phyloP scores from a whole-genome alignment of 2,329 filamentous ascomycete genomes.

The Sclerotinia nivalis region DNA sequence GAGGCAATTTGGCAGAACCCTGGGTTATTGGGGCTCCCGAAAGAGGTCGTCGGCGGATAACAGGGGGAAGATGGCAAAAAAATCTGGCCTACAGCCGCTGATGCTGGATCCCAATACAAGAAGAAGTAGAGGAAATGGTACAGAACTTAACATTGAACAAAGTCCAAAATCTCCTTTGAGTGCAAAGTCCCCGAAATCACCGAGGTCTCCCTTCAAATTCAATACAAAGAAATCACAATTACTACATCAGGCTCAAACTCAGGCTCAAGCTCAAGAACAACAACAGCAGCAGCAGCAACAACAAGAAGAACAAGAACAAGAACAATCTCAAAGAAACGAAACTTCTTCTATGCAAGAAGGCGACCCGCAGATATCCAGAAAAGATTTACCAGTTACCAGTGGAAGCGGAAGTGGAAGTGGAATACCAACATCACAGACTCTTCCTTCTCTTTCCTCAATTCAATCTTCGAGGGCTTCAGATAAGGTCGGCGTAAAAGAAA shows the following conservation, averaged over 20 bases:
- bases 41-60: slow-evolving; percentile 27
- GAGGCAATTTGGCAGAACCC: slow-evolving; percentile 28
- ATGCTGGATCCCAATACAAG: slow-evolving; percentile 31
- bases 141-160: slow-evolving; percentile 24
- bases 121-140: slow-evolving; percentile 25
- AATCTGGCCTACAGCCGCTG: slow-evolving; percentile 39
- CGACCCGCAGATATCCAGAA: slow-evolving; percentile 28
- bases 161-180: slow-evolving; percentile 34
- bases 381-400: slow-evolving; percentile 18
- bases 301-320: not conserved
- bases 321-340: slow-evolving; percentile 25
- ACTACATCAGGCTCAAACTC: slow-evolving; percentile 16
- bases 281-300: not conserved
- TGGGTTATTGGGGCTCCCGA: slow-evolving; percentile 18
- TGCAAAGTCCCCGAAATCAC: slow-evolving; percentile 37
- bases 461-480: slow-evolving; percentile 25
- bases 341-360: slow-evolving; percentile 31
- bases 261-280: not conserved
- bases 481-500: slow-evolving; percentile 32
- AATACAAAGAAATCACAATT: slow-evolving; percentile 34
- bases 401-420: not conserved
- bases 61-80: slow-evolving; percentile 38
- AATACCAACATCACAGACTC: slow-evolving; percentile 30
- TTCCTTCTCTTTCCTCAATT: slow-evolving; percentile 30
- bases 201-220: slow-evolving; percentile 39